Evolutionary conservation across 2,329 filamentous ascomycete genomes (phyloP).

Genomic region (Fusarium kyushuense): DNA sequence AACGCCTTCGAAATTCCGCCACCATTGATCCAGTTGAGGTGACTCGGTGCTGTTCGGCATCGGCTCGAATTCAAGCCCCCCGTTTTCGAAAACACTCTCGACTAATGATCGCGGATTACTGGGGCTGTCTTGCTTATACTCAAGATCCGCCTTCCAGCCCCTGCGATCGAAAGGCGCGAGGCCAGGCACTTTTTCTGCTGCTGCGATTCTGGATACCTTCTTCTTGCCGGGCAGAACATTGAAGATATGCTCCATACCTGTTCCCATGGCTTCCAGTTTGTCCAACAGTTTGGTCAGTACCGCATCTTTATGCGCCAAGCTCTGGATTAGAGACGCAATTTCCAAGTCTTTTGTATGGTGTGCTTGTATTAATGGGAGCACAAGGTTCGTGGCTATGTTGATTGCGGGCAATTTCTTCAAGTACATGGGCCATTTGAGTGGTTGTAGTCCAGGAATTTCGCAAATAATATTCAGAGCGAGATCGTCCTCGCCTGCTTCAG

Average conservation of each 20-base stretch:
- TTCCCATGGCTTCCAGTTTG: slow-evolving; percentile 65
- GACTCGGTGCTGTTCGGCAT: slow-evolving; percentile 51
- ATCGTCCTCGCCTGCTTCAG: slow-evolving; percentile 56
- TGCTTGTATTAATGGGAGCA: slow-evolving; percentile 64
- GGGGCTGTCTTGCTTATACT: slow-evolving; percentile 42
- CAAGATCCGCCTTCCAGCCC: slow-evolving; percentile 54
- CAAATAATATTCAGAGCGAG: slow-evolving; percentile 68
- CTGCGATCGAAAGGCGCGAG: slow-evolving; percentile 61
- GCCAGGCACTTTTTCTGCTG: slow-evolving; percentile 64
- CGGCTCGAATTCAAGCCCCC: slow-evolving; percentile 50
- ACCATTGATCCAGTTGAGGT: slow-evolving; percentile 61
- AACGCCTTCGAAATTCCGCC: slow-evolving; percentile 57
- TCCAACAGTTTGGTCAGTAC: slow-evolving; percentile 64
- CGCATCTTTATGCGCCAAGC: slow-evolving; percentile 64
- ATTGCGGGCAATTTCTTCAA: slow-evolving; percentile 61
- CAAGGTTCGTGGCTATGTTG: slow-evolving; percentile 61
- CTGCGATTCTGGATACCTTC: slow-evolving; percentile 58
- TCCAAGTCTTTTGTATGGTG: slow-evolving; percentile 57
- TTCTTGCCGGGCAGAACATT: slow-evolving; percentile 62
- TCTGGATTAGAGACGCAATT: slow-evolving; percentile 57
- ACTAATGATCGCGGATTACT: slow-evolving; percentile 55
- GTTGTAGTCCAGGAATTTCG: slow-evolving; percentile 72
- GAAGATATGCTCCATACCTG: slow-evolving; percentile 66
- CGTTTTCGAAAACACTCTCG: slow-evolving; percentile 56
- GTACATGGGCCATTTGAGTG: slow-evolving; percentile 74